phyloP scores from a whole-genome alignment of 1,284 basidiomycete species.

The Thecaphora thlaspeos region DNA sequence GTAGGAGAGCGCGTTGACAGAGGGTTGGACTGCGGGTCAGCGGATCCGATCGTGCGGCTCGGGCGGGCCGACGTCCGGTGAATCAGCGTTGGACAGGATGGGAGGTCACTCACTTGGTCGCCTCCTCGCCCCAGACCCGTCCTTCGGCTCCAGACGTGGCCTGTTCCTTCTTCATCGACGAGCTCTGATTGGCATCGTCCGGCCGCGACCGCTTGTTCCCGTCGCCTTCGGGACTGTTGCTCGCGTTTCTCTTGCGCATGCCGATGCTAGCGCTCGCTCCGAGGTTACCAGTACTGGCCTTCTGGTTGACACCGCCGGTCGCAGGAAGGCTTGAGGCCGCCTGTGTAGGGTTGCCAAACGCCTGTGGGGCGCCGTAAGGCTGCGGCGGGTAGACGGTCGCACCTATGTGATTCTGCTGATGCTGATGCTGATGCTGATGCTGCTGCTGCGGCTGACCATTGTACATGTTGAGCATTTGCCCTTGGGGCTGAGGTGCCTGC shows the following conservation, averaged over 20 bases:
- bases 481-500: neutral
- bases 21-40: too few relatives aligned
- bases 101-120: conserved; percentile 46
- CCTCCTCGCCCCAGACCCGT: conserved; percentile 46
- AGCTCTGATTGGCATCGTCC: conserved; percentile 18
- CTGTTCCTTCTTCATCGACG: conserved; percentile 7
- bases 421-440: conserved; percentile 19
- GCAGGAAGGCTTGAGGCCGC: neutral
- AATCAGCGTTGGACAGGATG: too few relatives aligned
- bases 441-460: conserved; percentile 9
- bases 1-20: too few relatives aligned
- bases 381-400: conserved; percentile 38
- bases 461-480: neutral
- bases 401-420: conserved; percentile 8
- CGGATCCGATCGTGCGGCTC: too few relatives aligned
- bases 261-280: conserved; percentile 12
- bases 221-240: conserved; percentile 39
- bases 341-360: neutral
- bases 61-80: too few relatives aligned
- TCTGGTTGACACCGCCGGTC: neutral
- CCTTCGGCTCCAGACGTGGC: conserved; percentile 17
- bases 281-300: conserved; percentile 25
- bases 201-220: conserved; percentile 39
- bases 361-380: conserved; percentile 21
- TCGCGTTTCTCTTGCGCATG: conserved; percentile 36